Base-by-base conservation (phyloP, 2,329 filamentous ascomycete species). In the Diaporthe aspalathi region DNA sequence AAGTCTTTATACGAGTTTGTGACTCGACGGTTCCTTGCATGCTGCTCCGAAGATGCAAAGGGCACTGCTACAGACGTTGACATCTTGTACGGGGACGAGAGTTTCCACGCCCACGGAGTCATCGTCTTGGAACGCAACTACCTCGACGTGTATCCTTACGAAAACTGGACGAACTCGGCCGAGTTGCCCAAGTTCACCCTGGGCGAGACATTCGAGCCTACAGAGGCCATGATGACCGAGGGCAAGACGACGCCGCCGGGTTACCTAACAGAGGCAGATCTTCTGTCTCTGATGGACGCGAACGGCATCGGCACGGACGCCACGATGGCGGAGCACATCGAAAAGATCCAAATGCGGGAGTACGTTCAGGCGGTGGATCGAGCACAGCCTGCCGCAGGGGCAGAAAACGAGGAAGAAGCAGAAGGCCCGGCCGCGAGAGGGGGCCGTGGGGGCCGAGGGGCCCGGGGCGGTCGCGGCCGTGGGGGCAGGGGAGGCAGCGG, bases 261-360 rank as follows among this genome's bases (percentile, higher is more conserved):
- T 27, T 98, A 97, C 79, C 86, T 99, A 38, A 98, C 96, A 0
- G 96, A 99, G 79, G 95, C 96, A 0, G 96, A 99, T 79, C 86
- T 99, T 32, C 97, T 99, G 78, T 93, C 92, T 3, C 88, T 99
- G 14, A 99, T 99, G 96, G 96, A 99, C 83, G 95, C 94, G 54
- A 99, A 99, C 79, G 96, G 96, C 2, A 99, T 99, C 74, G 96
- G 96, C 16, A 99, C 96, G 12, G 96, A 99, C 83, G 96, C 96
- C 8, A 99, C 96, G 1, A 99, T 99, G 96, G 96, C 96, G 0
- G 96, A 99, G 77, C 96, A 99, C 79, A 99, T 99, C 77, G 91
- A 93, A 72, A 99, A 95, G 81, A 97, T 99, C 76, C 94, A 98
- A 81, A 90, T 95, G 71, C 87, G 96, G 72, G 88, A 95, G 76